Evolutionary conservation across 148 eudicot species (phyloP).

Genomic region (Pharnaceum exiguum): DNA sequence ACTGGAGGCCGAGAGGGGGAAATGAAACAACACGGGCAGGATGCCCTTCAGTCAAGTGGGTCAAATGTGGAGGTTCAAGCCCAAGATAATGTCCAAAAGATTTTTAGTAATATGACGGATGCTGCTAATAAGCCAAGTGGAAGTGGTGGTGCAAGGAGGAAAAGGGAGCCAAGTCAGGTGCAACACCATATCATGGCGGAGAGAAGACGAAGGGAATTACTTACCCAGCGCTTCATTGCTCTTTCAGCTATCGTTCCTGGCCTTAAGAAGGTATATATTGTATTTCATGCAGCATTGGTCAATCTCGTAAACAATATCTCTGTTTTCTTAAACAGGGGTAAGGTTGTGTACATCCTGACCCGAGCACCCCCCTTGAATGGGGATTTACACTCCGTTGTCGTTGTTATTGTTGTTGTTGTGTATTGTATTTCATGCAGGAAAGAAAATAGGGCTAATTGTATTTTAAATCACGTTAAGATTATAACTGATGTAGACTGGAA

Average conservation of each 20-base stretch:
- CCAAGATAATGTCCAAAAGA: too few species aligned
- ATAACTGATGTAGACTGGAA: neutral
- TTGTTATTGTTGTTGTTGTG: neutral
- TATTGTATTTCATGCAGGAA: neutral
- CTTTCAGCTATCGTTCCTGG: constrained; percentile 31
- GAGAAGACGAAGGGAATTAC: constrained; percentile 22
- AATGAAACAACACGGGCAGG: neutral
- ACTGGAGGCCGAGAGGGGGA: neutral
- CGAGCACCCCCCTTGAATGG: too few species aligned
- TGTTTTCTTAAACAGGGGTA: too few species aligned
- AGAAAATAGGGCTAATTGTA: neutral
- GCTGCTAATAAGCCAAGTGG: neutral
- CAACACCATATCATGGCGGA: constrained; percentile 28
- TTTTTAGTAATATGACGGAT: too few species aligned
- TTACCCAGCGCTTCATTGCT: constrained; percentile 23
- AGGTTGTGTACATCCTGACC: too few species aligned
- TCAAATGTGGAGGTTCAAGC: too few species aligned
- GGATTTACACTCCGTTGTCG: too few species aligned
- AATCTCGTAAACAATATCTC: too few species aligned
- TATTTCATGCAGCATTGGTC: too few species aligned
- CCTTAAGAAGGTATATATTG: constrained; percentile 22
- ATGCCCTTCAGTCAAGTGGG: too few species aligned
- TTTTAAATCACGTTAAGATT: neutral
- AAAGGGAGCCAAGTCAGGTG: constrained; percentile 18
- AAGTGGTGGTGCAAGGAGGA: constrained; percentile 10